phyloP scores from a whole-genome alignment of 495 filamentous ascomycete genomes.

The Aspergillus cavernicola region DNA sequence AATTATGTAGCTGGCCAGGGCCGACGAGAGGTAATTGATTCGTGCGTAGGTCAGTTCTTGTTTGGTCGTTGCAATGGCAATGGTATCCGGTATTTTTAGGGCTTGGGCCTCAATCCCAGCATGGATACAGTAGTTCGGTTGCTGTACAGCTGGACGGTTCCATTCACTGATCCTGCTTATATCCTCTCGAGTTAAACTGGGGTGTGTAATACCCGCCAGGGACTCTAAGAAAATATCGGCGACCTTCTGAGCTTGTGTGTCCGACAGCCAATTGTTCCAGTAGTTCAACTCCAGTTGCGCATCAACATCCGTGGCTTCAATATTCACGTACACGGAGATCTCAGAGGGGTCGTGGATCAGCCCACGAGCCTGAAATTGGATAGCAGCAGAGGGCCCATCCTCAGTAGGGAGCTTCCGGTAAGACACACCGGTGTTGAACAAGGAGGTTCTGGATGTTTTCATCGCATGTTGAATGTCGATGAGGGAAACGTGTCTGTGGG shows the following conservation, averaged over 20 bases:
- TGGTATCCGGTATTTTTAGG: background rate
- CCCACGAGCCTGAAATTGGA: conserved; percentile 38
- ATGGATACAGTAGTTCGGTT: background rate
- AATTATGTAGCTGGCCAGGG: background rate
- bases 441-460: conserved; percentile 11
- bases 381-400: conserved; percentile 21
- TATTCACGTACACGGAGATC: background rate
- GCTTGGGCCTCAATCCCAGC: background rate
- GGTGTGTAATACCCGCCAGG: background rate
- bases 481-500: conserved; percentile 46
- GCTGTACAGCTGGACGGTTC: background rate
- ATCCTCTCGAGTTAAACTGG: background rate
- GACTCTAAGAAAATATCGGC: background rate
- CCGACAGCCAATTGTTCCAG: conserved; percentile 2
- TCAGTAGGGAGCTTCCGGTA: conserved; percentile 38
- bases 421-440: conserved; percentile 46
- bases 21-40: background rate
- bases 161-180: background rate
- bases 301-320: background rate
- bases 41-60: background rate
- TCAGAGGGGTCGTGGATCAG: conserved; percentile 49
- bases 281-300: background rate
- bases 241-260: background rate
- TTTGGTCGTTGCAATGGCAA: background rate
- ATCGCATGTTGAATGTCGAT: conserved; percentile 52